Evolutionary conservation across 1,284 basidiomycete species (phyloP).

Genomic region (Schizophyllum amplum): DNA sequence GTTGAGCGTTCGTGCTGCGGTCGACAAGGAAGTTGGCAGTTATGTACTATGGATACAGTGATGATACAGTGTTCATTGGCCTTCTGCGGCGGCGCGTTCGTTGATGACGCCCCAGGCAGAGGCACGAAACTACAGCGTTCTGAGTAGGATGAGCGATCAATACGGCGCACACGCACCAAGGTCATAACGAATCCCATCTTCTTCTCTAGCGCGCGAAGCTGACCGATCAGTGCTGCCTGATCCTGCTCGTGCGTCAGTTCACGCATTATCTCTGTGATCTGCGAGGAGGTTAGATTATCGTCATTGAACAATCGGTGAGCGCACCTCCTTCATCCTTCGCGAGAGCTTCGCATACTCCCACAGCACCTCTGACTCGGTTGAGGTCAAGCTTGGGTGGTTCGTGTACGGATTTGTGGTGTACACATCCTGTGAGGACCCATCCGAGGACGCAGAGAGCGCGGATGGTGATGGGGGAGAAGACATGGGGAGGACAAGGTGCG

Average conservation of each 20-base stretch:
- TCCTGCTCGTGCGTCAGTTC: slow-evolving; percentile 64
- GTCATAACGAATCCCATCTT: slow-evolving; percentile 95
- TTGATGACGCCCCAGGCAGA: slow-evolving; percentile 94
- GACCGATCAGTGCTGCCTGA: slow-evolving; percentile 57
- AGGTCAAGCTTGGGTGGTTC: slow-evolving; percentile 51
- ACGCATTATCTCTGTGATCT: slow-evolving; percentile 55
- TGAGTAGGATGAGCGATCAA: too few relatives aligned
- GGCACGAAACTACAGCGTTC: slow-evolving; percentile 84
- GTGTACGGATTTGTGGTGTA: slow-evolving; percentile 61
- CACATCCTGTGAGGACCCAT: slow-evolving; percentile 26
- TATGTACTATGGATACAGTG: slow-evolving; percentile 8
- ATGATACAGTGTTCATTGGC: neutral
- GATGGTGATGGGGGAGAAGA: neutral
- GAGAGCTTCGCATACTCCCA: slow-evolving; percentile 78
- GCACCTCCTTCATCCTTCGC: slow-evolving; percentile 60
- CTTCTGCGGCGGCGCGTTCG: slow-evolving; percentile 47
- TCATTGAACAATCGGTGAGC: slow-evolving; percentile 16
- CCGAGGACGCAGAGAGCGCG: slow-evolving; percentile 8
- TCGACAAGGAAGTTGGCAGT: slow-evolving; percentile 1
- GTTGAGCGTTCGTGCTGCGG: too few relatives aligned
- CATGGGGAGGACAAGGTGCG: neutral
- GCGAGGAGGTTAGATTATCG: slow-evolving; percentile 4
- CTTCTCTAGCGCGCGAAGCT: slow-evolving; percentile 78
- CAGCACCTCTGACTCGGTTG: slow-evolving; percentile 61
- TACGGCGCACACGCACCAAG: slow-evolving; percentile 43